Evolutionary conservation across 1,284 basidiomycete species (phyloP).

Genomic region (Rhizoctonia solani): DNA sequence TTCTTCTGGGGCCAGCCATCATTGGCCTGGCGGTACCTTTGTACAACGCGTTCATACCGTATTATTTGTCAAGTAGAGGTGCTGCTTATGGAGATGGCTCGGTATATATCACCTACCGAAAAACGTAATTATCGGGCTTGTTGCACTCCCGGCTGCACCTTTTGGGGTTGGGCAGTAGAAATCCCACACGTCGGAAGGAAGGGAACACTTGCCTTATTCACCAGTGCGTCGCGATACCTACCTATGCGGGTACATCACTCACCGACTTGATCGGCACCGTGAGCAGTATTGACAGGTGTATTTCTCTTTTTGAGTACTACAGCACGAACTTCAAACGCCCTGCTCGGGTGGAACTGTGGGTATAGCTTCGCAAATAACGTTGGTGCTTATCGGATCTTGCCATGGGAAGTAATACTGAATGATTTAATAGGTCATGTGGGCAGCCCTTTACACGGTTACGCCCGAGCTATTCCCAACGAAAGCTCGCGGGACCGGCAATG

Average conservation of each 20-base stretch:
- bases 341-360: constrained; percentile 75
- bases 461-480: constrained; percentile 70
- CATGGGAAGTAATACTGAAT: neutral
- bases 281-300: constrained; percentile 61
- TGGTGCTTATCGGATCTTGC: constrained; percentile 41
- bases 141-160: constrained; percentile 69
- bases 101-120: constrained; percentile 66
- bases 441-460: constrained; percentile 40
- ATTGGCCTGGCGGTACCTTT: constrained; percentile 76
- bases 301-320: constrained; percentile 73
- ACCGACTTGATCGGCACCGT: neutral
- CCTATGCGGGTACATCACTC: neutral
- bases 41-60: constrained; percentile 71
- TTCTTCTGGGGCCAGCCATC: constrained; percentile 51
- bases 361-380: constrained; percentile 65
- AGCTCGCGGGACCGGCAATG: constrained; percentile 73
- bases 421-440: constrained; percentile 19
- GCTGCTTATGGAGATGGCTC: constrained; percentile 65
- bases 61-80: constrained; percentile 62
- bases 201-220: constrained; percentile 65
- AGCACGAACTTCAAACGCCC: constrained; percentile 60
- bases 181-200: constrained; percentile 61
- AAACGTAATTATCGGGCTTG: constrained; percentile 70
- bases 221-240: constrained; percentile 46
- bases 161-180: constrained; percentile 64